Base-by-base conservation (phyloP, 805 yeast genomes). In the Spathaspora boniae region DNA sequence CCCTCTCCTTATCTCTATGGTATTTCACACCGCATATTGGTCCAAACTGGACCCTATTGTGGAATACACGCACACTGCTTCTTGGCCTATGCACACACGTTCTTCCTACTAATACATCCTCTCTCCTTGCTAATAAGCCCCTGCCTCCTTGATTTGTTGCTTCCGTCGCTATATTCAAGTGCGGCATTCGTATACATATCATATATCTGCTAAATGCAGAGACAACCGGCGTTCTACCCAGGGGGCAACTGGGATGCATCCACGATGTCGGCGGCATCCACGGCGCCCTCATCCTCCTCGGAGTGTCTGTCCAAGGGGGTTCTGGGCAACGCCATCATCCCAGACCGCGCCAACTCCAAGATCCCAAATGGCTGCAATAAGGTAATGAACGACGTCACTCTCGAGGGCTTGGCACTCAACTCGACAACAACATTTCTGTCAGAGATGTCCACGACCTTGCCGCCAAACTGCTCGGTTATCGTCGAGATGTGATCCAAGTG, bases 301-400 rank as follows among this genome's bases (percentile, higher is more conserved):
- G 54, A 53, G 28, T 54, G 59, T 16, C 65, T 65, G 45, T 81
- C 86, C 48, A 88, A 66, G 28, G 96, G 96, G 33, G 98, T 86
- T 75, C 97, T 82, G 55, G 98, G 94, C 53, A 93, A 74, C 7
- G 98, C 98, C 91, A 93, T 88, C 94, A 91, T 86, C 67, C 98
- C 98, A 17, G 95, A 83, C 68, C 98, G 79, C 29, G 97, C 96
- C 51, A 91, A 84, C 66, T 93, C 98, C 54, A 93, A 74, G 40
- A 93, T 81, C 55, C 98, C 98, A 56, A 93, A 93, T 29, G 98
- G 98, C 60, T 87, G 93, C 56, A 89, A 72, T 56, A 93, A 77
- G 44, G 84, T 85, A 56, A 93, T 77, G 61, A 89, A 89, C 26
- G 94, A 80, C 29, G 91, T 72, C 45, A 93, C 74, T 62, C 97